Evolutionary conservation across 2,329 filamentous ascomycete species (phyloP), one percentile per base, ranked within the genome.

Genomic region (Coniochaeta prunicola): DNA sequence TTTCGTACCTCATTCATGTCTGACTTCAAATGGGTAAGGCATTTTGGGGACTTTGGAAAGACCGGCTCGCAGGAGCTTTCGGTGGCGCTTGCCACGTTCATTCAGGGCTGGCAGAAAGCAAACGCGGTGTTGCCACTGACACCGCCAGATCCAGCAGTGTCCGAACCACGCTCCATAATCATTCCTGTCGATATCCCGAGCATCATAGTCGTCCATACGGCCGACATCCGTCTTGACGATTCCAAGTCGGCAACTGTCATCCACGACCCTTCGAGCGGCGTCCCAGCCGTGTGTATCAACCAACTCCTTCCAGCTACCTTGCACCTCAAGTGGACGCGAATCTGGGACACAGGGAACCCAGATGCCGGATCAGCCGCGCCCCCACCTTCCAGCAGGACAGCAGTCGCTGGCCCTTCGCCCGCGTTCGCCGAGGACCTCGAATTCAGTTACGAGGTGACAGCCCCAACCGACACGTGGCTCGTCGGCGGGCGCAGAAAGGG

Each of bases 121-220:
- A 66, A 77, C 56, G 68, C 71, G 1, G 67, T 59, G 3, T 60
- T 80, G 1, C 21, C 50, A 2, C 61, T 77, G 0, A 63, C 61
- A 5, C 66, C 73, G 40, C 61, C 63, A 1, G 66, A 76, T 42
- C 68, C 71, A 28, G 56, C 65, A 8, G 70, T 66, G 5, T 57
- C 73, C 24, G 76, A 81, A 21, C 78, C 72, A 61, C 81, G 81
- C 21, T 86, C 85, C 13, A 92, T 99, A 65, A 78, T 89, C 31
- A 96, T 99, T 57, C 90, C 92, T 0, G 92, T 99, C 15, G 91
- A 96, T 60, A 85, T 99, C 1, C 93, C 93, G 0, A 86, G 88
- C 1, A 80, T 96, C 1, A 85, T 90, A 54, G 84, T 96, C 21
- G 83, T 97, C 0, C 89, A 96, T 71, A 96, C 90, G 0, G 88